These are phyloP conservation scores for Boletus bicolor DNA, from an alignment of 768 basidiomycete species.

Conservation along the genomic window DNA sequence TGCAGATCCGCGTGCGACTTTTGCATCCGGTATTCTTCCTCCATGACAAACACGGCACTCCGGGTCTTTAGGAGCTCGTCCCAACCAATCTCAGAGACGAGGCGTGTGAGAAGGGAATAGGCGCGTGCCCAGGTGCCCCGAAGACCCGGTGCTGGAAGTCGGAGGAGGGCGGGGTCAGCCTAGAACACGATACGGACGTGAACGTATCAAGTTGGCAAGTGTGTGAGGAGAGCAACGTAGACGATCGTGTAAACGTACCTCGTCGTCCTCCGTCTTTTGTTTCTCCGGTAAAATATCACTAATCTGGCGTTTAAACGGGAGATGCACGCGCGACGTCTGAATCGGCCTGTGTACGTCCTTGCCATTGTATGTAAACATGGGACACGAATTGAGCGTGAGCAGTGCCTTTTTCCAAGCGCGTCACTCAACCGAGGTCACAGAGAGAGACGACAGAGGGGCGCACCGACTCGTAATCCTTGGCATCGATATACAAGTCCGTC, in stretches of 20 bases:
- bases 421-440: not conserved
- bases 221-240: not conserved
- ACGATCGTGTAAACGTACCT: slow-evolving; percentile 40
- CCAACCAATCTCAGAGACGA: slow-evolving; percentile 96
- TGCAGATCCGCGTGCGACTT: slow-evolving; percentile 77
- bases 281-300: slow-evolving; percentile 88
- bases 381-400: slow-evolving; percentile 96
- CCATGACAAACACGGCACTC: slow-evolving; percentile 97
- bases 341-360: slow-evolving; percentile 88
- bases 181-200: slow-evolving; percentile 23
- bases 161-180: slow-evolving; percentile 90
- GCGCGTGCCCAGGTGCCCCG: slow-evolving; percentile 96
- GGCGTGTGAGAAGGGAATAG: slow-evolving; percentile 82
- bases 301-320: slow-evolving; percentile 83
- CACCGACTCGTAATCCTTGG: slow-evolving; percentile 77
- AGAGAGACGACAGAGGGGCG: not conserved
- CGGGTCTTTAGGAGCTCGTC: slow-evolving; percentile 95
- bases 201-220: too few species aligned
- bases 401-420: slow-evolving; percentile 48
- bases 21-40: slow-evolving; percentile 98
- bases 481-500: slow-evolving; percentile 91
- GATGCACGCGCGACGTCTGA: slow-evolving; percentile 72
- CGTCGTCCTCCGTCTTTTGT: slow-evolving; percentile 79
- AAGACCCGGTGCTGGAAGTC: slow-evolving; percentile 92
- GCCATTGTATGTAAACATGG: slow-evolving; percentile 99